phyloP scores from a whole-genome alignment of 2,329 filamentous ascomycete genomes.

The Trichoderma brevicompactum region DNA sequence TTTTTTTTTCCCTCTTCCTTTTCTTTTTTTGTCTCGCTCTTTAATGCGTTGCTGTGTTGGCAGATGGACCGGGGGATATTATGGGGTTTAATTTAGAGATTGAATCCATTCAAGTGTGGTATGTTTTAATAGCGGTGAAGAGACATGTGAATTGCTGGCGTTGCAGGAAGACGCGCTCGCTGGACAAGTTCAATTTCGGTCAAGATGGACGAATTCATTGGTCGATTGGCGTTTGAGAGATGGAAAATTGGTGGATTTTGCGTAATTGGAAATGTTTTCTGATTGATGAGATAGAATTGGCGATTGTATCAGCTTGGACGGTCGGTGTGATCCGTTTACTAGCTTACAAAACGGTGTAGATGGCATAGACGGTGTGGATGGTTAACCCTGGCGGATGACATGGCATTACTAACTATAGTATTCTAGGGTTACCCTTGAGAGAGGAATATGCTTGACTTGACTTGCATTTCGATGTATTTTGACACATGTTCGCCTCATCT shows the following conservation, averaged over 20 bases:
- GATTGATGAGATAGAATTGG: neutral
- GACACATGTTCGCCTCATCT: too few relatives aligned
- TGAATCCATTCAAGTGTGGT: neutral
- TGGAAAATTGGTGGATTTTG: neutral
- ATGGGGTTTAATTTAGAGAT: neutral
- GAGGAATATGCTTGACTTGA: too few relatives aligned
- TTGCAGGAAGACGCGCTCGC: neutral
- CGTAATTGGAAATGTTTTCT: neutral
- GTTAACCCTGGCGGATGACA: too few relatives aligned
- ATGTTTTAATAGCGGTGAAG: conserved; percentile 12
- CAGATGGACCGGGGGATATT: conserved; percentile 9
- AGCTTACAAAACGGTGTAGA: neutral
- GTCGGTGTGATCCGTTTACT: neutral
- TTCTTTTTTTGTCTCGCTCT: neutral
- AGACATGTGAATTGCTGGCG: conserved; percentile 6
- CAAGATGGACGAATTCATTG: neutral
- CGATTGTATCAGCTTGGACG: neutral
- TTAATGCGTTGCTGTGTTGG: conserved; percentile 22
- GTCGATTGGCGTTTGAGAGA: neutral
- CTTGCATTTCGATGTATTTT: too few relatives aligned
- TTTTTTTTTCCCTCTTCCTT: conserved; percentile 1
- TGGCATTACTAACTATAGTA: too few relatives aligned
- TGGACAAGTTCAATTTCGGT: neutral
- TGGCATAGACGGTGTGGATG: neutral
- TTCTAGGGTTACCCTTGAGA: too few relatives aligned